These are phyloP conservation scores for Stemphylium vesicarium DNA, from an alignment of 2,329 filamentous ascomycete species.

Conservation along the genomic window DNA sequence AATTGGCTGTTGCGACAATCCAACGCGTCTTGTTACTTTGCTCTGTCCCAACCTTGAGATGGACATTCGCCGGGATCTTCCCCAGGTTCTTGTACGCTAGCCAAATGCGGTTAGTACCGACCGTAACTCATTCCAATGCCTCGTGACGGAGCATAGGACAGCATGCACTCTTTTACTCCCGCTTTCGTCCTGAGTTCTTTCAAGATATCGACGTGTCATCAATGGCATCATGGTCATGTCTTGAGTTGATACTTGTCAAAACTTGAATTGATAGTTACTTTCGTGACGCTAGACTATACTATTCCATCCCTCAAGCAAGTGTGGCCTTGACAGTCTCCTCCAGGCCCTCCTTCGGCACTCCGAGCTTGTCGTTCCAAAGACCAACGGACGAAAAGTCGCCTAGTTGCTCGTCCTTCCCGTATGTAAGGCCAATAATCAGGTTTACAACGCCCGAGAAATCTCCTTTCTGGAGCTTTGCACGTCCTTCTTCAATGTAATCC, in stretches of 20 bases:
- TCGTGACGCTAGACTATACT: background rate
- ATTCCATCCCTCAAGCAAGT: background rate
- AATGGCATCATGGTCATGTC: too few relatives aligned
- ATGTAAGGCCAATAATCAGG: slow-evolving; percentile 29
- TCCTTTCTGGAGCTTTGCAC: slow-evolving; percentile 46
- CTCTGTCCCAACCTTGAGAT: slow-evolving; percentile 14
- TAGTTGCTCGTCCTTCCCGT: slow-evolving; percentile 24
- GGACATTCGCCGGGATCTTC: slow-evolving; percentile 18
- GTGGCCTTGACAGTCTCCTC: slow-evolving; percentile 40
- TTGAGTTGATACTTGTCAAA: too few relatives aligned
- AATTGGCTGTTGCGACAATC: slow-evolving; percentile 17
- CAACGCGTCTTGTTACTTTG: slow-evolving; percentile 7
- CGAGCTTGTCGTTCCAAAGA: slow-evolving; percentile 52
- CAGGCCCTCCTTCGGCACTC: slow-evolving; percentile 50
- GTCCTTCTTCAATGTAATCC: slow-evolving; percentile 37
- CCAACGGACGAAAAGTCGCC: slow-evolving; percentile 31
- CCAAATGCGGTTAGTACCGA: background rate
- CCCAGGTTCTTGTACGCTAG: slow-evolving; percentile 10
- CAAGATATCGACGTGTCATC: background rate
- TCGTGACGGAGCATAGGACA: background rate
- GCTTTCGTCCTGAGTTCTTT: background rate
- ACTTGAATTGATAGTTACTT: too few relatives aligned
- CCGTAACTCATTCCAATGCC: background rate
- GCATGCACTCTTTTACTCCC: background rate
- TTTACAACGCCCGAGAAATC: slow-evolving; percentile 36